Percentiles rank a stretch among this genome's conserved stretches.
Conservation (phyloP, 352 stramenopile genomes). For the Globisporangium rhizosaccharum region DNA sequence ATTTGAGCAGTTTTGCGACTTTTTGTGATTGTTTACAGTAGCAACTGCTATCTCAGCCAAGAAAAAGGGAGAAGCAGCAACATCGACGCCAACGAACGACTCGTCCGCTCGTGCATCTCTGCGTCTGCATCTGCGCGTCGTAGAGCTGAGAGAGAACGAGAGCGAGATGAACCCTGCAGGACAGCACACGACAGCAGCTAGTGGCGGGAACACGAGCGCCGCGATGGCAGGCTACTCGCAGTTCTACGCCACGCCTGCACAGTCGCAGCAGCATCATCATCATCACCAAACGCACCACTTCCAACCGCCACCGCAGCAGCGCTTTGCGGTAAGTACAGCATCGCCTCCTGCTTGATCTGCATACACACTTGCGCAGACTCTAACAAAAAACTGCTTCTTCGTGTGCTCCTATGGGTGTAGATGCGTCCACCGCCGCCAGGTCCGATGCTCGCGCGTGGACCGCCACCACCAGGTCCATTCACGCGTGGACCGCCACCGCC, state of each 20-base stretch:
- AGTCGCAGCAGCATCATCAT: constrained; percentile 4
- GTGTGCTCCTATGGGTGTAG: not conserved
- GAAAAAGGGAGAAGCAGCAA: not conserved
- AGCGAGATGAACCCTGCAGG: constrained; percentile 25
- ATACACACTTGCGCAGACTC: too few relatives aligned
- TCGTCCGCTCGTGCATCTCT: not conserved
- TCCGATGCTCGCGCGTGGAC: constrained; percentile 13
- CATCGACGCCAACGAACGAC: not conserved
- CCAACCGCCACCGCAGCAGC: constrained; percentile 7
- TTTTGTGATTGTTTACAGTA: too few relatives aligned
- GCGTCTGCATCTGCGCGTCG: not conserved
- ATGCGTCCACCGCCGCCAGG: constrained; percentile 35
- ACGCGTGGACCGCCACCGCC: constrained; percentile 10
- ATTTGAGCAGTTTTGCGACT: too few relatives aligned
- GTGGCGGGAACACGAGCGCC: constrained; percentile 31
- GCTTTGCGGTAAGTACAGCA: constrained; percentile 5
- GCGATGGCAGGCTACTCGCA: constrained; percentile 59
- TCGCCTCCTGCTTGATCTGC: not conserved
- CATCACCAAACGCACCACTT: constrained; percentile 4
- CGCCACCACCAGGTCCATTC: constrained; percentile 9
- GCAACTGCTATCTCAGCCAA: not conserved
- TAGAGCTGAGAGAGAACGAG: too few relatives aligned
- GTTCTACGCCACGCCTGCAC: constrained; percentile 43
- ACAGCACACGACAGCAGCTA: constrained; percentile 19
- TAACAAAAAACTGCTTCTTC: too few relatives aligned